Percentiles rank a stretch among this genome's conserved stretches.
phyloP scores from a whole-genome alignment of 768 basidiomycete genomes.

The Thelephora ganbajun region DNA sequence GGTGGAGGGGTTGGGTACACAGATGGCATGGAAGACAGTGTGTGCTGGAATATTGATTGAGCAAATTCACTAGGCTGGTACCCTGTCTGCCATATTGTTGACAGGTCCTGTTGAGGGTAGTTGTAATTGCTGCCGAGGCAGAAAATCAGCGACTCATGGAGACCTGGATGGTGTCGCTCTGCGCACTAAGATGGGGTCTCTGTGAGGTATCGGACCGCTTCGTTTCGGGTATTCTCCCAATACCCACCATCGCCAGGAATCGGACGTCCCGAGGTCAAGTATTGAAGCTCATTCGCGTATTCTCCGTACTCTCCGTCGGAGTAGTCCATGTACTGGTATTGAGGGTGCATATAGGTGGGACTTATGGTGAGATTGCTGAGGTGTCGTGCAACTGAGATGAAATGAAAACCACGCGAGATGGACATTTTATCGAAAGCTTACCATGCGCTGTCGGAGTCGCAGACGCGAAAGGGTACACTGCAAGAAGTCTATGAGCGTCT shows the following conservation, averaged over 20 bases:
- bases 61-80: slow-evolving; percentile 47
- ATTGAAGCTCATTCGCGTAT: slow-evolving; percentile 47
- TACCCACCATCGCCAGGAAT: slow-evolving; percentile 36
- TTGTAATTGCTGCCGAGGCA: slow-evolving; percentile 11
- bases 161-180: neutral
- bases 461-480: slow-evolving; percentile 61
- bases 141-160: slow-evolving; percentile 19
- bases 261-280: slow-evolving; percentile 35
- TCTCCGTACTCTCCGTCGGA: slow-evolving; percentile 44
- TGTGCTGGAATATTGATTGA: slow-evolving; percentile 50
- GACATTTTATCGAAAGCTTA: slow-evolving; percentile 16
- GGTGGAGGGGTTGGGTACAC: slow-evolving; percentile 59
- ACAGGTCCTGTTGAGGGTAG: slow-evolving; percentile 1
- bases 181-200: slow-evolving; percentile 20
- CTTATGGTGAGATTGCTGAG: slow-evolving; percentile 43
- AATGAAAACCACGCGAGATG: slow-evolving; percentile 10
- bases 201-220: slow-evolving; percentile 45
- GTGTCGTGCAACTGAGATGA: slow-evolving; percentile 46
- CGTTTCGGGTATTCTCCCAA: slow-evolving; percentile 51
- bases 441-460: slow-evolving; percentile 69
- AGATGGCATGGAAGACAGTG: slow-evolving; percentile 29
- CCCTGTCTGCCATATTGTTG: neutral
- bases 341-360: slow-evolving; percentile 48
- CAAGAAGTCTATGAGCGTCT: slow-evolving; percentile 52
- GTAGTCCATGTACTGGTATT: slow-evolving; percentile 26